These are phyloP conservation scores for Parachaetomium inaequale DNA, from an alignment of 495 filamentous ascomycete species.

Conservation along the genomic window DNA sequence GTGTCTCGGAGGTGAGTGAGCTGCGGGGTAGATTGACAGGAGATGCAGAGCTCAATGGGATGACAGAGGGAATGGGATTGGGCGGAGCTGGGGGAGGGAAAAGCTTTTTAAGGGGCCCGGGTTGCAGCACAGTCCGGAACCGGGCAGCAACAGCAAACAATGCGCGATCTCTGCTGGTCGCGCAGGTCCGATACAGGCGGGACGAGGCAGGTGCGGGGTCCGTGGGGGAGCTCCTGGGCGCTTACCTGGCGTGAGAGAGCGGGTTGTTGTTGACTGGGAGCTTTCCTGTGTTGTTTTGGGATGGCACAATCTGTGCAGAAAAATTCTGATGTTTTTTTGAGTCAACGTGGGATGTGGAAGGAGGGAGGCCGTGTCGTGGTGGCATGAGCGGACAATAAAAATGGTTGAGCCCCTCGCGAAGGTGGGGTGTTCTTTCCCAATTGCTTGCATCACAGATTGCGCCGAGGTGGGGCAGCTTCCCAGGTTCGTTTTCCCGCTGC, in stretches of 20 bases:
- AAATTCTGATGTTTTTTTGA: slow-evolving; percentile 2
- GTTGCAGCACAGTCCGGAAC: slow-evolving; percentile 10
- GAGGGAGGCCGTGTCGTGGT: slow-evolving; percentile 21
- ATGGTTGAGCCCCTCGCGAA: slow-evolving; percentile 25
- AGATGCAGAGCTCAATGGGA: slow-evolving; percentile 18
- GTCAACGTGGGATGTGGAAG: slow-evolving; percentile 15
- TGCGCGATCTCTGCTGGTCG: slow-evolving; percentile 16
- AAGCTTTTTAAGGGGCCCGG: slow-evolving; percentile 30
- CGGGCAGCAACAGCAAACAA: slow-evolving; percentile 12
- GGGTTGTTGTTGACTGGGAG: slow-evolving; percentile 7
- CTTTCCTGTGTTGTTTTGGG: background rate
- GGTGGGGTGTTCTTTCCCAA: slow-evolving; percentile 30
- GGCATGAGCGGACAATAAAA: slow-evolving; percentile 40
- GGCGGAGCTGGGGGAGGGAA: slow-evolving; percentile 11
- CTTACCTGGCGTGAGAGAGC: slow-evolving; percentile 22
- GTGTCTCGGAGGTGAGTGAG: slow-evolving; percentile 13
- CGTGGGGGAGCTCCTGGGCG: slow-evolving; percentile 12
- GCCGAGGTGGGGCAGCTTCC: slow-evolving; percentile 20
- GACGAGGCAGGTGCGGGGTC: slow-evolving; percentile 33
- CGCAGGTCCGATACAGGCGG: slow-evolving; percentile 31
- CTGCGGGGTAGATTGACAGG: slow-evolving; percentile 7
- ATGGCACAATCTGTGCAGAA: background rate
- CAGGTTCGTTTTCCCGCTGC: slow-evolving; percentile 6
- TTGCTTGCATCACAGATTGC: slow-evolving; percentile 31
- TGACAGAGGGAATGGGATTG: slow-evolving; percentile 20